Conservation (phyloP, 2,329 filamentous ascomycete species). For the Calonectria pseudoturangicola region DNA sequence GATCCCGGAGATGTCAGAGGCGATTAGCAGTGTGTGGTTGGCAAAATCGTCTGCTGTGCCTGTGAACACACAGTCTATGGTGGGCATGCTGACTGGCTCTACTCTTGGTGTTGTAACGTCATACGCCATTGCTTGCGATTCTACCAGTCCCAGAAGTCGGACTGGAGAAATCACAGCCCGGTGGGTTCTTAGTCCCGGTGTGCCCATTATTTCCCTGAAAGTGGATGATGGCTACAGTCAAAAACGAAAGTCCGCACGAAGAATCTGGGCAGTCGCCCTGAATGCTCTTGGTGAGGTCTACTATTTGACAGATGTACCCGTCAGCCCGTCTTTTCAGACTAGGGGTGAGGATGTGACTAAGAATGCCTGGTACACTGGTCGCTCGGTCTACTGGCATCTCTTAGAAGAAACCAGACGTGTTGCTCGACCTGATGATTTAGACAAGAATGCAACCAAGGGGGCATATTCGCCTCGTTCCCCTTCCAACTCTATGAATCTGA, state of each 20-base stretch:
- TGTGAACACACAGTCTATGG: slow-evolving; percentile 82
- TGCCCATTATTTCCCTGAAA: slow-evolving; percentile 89
- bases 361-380: slow-evolving; percentile 86
- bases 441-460: slow-evolving; percentile 79
- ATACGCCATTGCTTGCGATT: slow-evolving; percentile 82
- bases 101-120: slow-evolving; percentile 88
- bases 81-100: slow-evolving; percentile 89
- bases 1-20: slow-evolving; percentile 81
- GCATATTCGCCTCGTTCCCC: slow-evolving; percentile 89
- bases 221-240: slow-evolving; percentile 89
- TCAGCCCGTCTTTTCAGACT: slow-evolving; percentile 68
- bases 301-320: slow-evolving; percentile 84
- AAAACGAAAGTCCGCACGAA: slow-evolving; percentile 80
- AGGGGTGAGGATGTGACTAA: slow-evolving; percentile 75
- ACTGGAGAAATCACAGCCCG: slow-evolving; percentile 89
- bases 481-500: slow-evolving; percentile 82
- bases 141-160: slow-evolving; percentile 76
- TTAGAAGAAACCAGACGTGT: slow-evolving; percentile 85
- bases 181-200: slow-evolving; percentile 93
- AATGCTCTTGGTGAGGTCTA: slow-evolving; percentile 96
- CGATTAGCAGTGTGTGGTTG: slow-evolving; percentile 89
- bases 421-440: slow-evolving; percentile 83
- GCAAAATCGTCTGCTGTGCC: slow-evolving; percentile 86
- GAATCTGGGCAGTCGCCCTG: slow-evolving; percentile 93
- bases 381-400: slow-evolving; percentile 87